Base-by-base conservation (phyloP, 1,284 basidiomycete species). In the Papiliotrema fonsecae region DNA sequence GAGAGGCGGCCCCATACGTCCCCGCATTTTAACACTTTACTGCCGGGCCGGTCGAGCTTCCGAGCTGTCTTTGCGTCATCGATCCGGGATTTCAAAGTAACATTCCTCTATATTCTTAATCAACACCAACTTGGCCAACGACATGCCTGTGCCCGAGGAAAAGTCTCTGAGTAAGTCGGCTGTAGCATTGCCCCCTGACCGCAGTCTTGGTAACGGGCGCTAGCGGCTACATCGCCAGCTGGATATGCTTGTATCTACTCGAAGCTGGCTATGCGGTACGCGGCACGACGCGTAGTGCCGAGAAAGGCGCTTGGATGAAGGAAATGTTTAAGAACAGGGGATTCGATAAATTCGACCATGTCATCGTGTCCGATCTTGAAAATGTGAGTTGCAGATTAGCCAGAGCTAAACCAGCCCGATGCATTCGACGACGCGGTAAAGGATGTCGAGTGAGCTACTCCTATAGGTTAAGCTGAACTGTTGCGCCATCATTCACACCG, bases 311-410 rank as follows among this genome's bases (percentile, higher is more conserved):
- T 3, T 75, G 73, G 56, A 61, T 73, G 36, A 57, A 65, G 46
- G 46, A 73, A 3, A 60, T 73, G 47, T 74, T 51, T 40, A 25
- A 22, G 9, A 37, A 24, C 3, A n/a, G 49, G 22, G 57, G 57
- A 9, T 50, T 49, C 13, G 75, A 77, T 54, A 76, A 75, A 59
- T 72, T 78, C 52, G 77, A 78, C 52, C 55, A 75, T 56, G 75
- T 75, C 38, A 65, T 79, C 18, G 79, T 80, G 6, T 67, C 75
- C 13, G 80, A 82, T 56, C 76, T 82, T 52, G 76, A 76, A 30
- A 75, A 76, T 70, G 76, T 77, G 42, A 39, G 65, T 49, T 19
- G 32, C 9, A 26, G 22, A 26, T 26, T 2, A 42, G 10, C 38
- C 19, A 39, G 31, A 4, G 24, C 16, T 31, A 25, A 9, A 4